Evolutionary conservation across 805 yeast species (phyloP), one percentile per base, ranked within the genome.

Genomic region (Sugiyamaella americana): DNA sequence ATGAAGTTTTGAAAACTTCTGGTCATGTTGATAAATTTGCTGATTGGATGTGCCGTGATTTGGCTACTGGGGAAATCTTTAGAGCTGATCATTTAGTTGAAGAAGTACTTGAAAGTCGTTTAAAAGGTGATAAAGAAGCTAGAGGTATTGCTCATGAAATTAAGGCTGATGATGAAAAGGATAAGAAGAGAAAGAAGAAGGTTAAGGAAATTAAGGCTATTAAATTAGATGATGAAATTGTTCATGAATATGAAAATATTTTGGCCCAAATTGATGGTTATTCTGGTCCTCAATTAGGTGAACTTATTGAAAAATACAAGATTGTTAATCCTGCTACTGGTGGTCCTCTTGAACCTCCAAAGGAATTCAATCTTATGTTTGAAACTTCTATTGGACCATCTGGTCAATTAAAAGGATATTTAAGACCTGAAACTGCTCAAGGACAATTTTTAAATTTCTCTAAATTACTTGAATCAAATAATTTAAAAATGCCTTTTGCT

Each of bases 361-460:
- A 74, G 59, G 97, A 89, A 68, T 93, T 93, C 80, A 93, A 93
- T 74, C 79, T 93, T 67, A 93, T 93, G 99, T 93, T 93, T 65
- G 98, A 91, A 71, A 93, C 99, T 50, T 96, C 96, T 48, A 94
- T 93, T 66, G 99, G 99, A 46, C 98, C 99, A 51, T 86, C 97
- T 45, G 98, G 98, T 62, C 87, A 83, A 65, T 72, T 89, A 66
- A 89, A 86, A 74, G 98, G 98, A 57, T 93, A 78, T 71, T 71
- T 93, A 64, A 82, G 99, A 70, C 99, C 99, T 51, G 99, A 93
- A 74, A 93, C 99, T 54, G 99, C 99, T 21, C 99, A 93, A 75
- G 99, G 99, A 63, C 98, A 93, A 73, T 93, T 93, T 68, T 76
- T 93, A 64, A 93, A 93, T 76, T 93, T 93, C 72, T 79, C 80